Evolutionary conservation across 495 filamentous ascomycete genomes (phyloP), one percentile per base, ranked within the genome.

Genomic region (Thermothielavioides terrestris): DNA sequence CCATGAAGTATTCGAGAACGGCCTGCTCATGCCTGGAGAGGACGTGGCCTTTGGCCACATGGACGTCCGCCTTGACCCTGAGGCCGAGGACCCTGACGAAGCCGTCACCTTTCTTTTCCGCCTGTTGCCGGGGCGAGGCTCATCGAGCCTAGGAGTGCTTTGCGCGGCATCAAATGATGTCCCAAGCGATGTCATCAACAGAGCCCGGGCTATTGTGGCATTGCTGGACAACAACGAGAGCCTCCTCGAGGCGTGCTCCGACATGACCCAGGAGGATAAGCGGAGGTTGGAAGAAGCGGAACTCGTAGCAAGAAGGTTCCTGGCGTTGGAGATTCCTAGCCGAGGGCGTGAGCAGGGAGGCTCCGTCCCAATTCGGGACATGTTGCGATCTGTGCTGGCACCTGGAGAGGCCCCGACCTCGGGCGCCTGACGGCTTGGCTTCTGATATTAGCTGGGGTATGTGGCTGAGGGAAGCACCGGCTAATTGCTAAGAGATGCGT

Each of bases 31-130:
- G 7, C 54, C 69, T 17, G 68, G 76, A n/a, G 75, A 82, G 0
- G 65, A 71, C 20, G 64, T 96, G 30, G 70, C 73, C 2, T 85
- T 91, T 59, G 87, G 77, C 0, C 84, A 94, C 54, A 95, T 97
- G 94, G 83, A 94, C 55, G 79, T 97, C n/a, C 77, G 72, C 34
- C 64, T 91, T 10, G 79, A 89, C 55, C 67, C 73, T 14, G 66
- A 80, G 9, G 77, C 82, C 6, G 70, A 78, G 31, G 65, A 72
- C 3, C 55, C 68, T 3, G 78, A 82, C 31, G 80, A 91, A 25
- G 88, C 94, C 60, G 78, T 98, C 42, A 90, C 86, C 0, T 96
- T 94, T 66, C 74, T 97, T 1, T 95, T 89, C 62, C 88, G 82
- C 69, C 84, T 78, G 14, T 66, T 66, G 4, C 64, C 70, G 5